Evolutionary conservation across 139 green algal genomes (phyloP).

Genomic region (Yamagishiella unicocca): DNA sequence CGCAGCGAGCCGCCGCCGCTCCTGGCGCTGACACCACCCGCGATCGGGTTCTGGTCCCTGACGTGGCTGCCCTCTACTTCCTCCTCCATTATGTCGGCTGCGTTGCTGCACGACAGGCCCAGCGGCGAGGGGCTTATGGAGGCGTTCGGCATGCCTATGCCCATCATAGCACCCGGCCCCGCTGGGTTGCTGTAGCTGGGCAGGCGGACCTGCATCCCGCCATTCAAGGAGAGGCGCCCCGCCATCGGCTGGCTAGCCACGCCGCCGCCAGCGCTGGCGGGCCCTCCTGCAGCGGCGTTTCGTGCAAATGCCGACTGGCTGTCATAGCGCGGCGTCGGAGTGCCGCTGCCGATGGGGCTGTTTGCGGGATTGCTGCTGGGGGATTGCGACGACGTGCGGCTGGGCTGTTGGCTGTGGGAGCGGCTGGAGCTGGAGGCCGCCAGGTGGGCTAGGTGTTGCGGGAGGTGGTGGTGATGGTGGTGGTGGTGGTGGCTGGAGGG

Average conservation of each 20-base stretch:
- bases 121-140: conserved; percentile 33
- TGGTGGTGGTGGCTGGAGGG: neutral
- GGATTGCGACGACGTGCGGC: neutral
- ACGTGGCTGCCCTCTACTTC: neutral
- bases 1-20: neutral
- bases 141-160: neutral
- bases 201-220: conserved; percentile 25
- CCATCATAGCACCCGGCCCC: neutral
- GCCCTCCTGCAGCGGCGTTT: neutral
- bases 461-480: neutral
- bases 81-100: neutral
- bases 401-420: neutral
- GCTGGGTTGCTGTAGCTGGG: neutral
- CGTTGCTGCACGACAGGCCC: conserved; percentile 35
- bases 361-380: neutral
- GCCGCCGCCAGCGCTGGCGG: neutral
- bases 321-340: neutral
- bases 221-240: neutral
- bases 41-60: neutral
- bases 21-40: neutral
- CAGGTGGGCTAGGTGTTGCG: neutral
- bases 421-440: neutral
- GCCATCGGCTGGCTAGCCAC: neutral
- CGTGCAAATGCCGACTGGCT: neutral
- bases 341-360: neutral